phyloP scores from a whole-genome alignment of 192 early-diverging fungal genomes.

The Mortierella alpina region DNA sequence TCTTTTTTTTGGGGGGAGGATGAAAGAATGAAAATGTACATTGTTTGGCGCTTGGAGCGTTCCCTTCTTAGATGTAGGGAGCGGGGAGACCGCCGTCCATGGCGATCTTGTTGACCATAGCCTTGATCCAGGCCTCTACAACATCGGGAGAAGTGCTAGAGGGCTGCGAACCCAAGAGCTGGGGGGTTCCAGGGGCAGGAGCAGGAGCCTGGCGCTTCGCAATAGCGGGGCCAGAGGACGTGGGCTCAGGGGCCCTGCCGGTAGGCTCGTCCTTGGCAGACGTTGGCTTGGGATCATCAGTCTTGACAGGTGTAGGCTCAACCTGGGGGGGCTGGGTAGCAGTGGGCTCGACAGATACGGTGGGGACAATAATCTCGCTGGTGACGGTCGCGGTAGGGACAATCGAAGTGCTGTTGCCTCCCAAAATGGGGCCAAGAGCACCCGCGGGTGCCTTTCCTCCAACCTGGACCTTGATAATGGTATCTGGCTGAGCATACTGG shows the following conservation, averaged over 20 bases:
- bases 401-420: not conserved
- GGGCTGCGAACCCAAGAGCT: not conserved
- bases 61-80: slow-evolving; percentile 12
- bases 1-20: not conserved
- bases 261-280: not conserved
- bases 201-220: not conserved
- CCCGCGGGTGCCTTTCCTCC: slow-evolving; percentile 1
- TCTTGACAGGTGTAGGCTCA: too few relatives aligned
- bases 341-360: not conserved
- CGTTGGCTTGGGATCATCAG: not conserved
- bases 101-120: slow-evolving; percentile 24
- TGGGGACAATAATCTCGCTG: not conserved
- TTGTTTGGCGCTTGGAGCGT: not conserved
- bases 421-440: not conserved
- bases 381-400: not conserved
- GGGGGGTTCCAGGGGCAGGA: not conserved
- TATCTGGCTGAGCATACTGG: slow-evolving; percentile 13
- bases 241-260: not conserved
- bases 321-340: not conserved
- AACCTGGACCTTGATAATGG: slow-evolving; percentile 26
- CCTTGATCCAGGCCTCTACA: slow-evolving; percentile 44
- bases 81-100: slow-evolving; percentile 19
- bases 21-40: not conserved
- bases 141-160: slow-evolving; percentile 8
- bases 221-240: not conserved